A percentile compares a stretch with the other conserved stretches of the same genome.
phyloP scores from a whole-genome alignment of 2,329 filamentous ascomycete species.

The Pseudogymnoascus sp. region DNA sequence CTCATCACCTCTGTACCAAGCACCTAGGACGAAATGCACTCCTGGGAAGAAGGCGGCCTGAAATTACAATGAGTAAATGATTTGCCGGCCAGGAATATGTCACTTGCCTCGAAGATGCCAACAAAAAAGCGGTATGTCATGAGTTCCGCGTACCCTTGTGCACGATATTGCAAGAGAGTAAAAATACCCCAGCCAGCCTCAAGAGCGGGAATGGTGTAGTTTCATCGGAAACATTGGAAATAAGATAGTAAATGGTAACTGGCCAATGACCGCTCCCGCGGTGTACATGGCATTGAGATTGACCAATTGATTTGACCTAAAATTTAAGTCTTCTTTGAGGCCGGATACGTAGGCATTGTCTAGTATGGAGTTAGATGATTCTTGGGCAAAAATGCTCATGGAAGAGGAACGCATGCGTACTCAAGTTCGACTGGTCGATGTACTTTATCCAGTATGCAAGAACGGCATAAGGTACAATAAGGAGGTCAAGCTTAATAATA shows the following conservation, averaged over 20 bases:
- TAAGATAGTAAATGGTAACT: slow-evolving; percentile 29
- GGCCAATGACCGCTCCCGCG: slow-evolving; percentile 47
- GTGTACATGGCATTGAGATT: slow-evolving; percentile 34
- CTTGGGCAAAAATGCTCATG: neutral
- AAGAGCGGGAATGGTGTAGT: slow-evolving; percentile 41
- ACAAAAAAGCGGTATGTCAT: slow-evolving; percentile 46
- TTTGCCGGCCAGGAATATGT: neutral
- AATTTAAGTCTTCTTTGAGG: slow-evolving; percentile 30
- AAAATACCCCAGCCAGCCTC: slow-evolving; percentile 48
- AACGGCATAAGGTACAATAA: slow-evolving; percentile 48
- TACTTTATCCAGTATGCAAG: slow-evolving; percentile 42
- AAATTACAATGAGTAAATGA: neutral
- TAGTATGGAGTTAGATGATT: slow-evolving; percentile 20
- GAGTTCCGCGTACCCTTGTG: slow-evolving; percentile 39
- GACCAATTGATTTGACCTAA: slow-evolving; percentile 32
- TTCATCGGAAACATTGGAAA: slow-evolving; percentile 35
- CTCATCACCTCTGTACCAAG: slow-evolving; percentile 30
- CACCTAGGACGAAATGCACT: slow-evolving; percentile 29
- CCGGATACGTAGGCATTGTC: slow-evolving; percentile 32
- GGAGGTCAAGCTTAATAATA: slow-evolving; percentile 45
- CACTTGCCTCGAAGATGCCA: slow-evolving; percentile 40
- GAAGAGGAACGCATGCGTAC: slow-evolving; percentile 11
- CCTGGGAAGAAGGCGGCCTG: slow-evolving; percentile 30
- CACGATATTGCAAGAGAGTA: slow-evolving; percentile 46
- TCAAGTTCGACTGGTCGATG: slow-evolving; percentile 21